Conservation (phyloP, 768 basidiomycete species). For the Lentinula aciculospora region DNA sequence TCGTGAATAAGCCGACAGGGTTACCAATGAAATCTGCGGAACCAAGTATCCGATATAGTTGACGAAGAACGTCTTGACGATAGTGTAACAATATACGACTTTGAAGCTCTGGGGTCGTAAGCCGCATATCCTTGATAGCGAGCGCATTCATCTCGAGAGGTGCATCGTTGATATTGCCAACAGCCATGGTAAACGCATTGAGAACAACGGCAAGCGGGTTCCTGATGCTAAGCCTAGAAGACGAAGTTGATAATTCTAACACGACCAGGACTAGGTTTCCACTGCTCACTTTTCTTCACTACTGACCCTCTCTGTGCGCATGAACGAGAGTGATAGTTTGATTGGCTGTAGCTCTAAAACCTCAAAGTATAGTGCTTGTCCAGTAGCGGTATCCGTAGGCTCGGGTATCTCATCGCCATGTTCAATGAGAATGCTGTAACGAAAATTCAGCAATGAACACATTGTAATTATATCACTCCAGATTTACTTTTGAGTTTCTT, state of each 20-base stretch:
- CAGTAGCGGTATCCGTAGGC: slow-evolving; percentile 57
- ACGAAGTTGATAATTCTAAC: slow-evolving; percentile 4
- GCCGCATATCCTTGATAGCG: slow-evolving; percentile 89
- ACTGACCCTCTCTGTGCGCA: slow-evolving; percentile 92
- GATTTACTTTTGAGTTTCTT: slow-evolving; percentile 66
- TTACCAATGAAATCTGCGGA: slow-evolving; percentile 96
- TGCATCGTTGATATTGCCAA: slow-evolving; percentile 96
- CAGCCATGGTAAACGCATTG: slow-evolving; percentile 93
- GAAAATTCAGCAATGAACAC: not conserved
- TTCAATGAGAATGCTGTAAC: slow-evolving; percentile 62
- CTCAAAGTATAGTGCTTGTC: slow-evolving; percentile 91
- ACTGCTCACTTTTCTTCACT: slow-evolving; percentile 82
- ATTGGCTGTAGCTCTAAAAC: slow-evolving; percentile 93
- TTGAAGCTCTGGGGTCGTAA: slow-evolving; percentile 80
- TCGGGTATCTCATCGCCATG: slow-evolving; percentile 65
- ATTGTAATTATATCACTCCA: not conserved
- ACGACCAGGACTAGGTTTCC: not conserved
- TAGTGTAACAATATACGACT: slow-evolving; percentile 88
- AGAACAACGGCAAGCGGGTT: slow-evolving; percentile 92
- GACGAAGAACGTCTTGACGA: slow-evolving; percentile 86
- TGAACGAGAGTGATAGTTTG: slow-evolving; percentile 88
- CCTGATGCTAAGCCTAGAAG: slow-evolving; percentile 59
- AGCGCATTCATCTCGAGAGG: slow-evolving; percentile 92
- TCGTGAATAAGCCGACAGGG: slow-evolving; percentile 95
- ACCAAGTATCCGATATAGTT: slow-evolving; percentile 95